Percentiles rank a stretch among this genome's conserved stretches.
Evolutionary conservation across 352 stramenopile genomes (phyloP).

Genomic region (Pythium dissimile): DNA sequence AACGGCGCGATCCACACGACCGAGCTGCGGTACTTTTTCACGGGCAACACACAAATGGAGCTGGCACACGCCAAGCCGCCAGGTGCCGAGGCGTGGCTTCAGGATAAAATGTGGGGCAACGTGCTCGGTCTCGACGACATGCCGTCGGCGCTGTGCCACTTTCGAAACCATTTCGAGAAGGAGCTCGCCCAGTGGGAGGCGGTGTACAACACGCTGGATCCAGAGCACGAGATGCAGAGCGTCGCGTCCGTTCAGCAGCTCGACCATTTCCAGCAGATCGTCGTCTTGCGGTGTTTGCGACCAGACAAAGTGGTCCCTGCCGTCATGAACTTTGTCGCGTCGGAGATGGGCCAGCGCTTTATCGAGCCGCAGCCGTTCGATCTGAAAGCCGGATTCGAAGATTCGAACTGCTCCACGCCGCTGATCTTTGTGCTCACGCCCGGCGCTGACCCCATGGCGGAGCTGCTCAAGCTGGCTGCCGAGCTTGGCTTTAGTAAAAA

Average conservation of each 20-base stretch:
- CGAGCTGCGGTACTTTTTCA: slow-evolving; percentile 91
- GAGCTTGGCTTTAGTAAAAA: slow-evolving; percentile 92
- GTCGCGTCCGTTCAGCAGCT: slow-evolving; percentile 53
- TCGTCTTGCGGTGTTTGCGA: slow-evolving; percentile 89
- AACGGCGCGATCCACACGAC: slow-evolving; percentile 66
- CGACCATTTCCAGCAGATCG: slow-evolving; percentile 88
- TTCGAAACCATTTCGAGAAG: slow-evolving; percentile 48
- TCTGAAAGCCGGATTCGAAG: slow-evolving; percentile 88
- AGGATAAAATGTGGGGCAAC: slow-evolving; percentile 90
- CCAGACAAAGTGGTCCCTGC: slow-evolving; percentile 91
- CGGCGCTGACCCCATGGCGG: slow-evolving; percentile 93
- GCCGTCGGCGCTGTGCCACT: slow-evolving; percentile 37
- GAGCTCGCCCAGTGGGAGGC: slow-evolving; percentile 62
- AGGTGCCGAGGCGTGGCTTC: slow-evolving; percentile 63
- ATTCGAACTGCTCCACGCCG: slow-evolving; percentile 92
- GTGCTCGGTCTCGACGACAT: slow-evolving; percentile 72
- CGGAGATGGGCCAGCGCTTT: slow-evolving; percentile 88
- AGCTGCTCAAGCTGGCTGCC: slow-evolving; percentile 90
- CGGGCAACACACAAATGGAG: slow-evolving; percentile 91
- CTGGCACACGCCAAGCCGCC: slow-evolving; percentile 68
- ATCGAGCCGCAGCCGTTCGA: slow-evolving; percentile 94
- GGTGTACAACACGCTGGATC: slow-evolving; percentile 86
- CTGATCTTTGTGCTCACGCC: slow-evolving; percentile 95
- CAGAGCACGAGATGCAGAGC: slow-evolving; percentile 56
- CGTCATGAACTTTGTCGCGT: slow-evolving; percentile 89